Percentiles rank a stretch among this genome's conserved stretches.
These are phyloP conservation scores for Aspergillus chevalieri DNA, from an alignment of 2,329 filamentous ascomycete genomes.

Conservation along the genomic window DNA sequence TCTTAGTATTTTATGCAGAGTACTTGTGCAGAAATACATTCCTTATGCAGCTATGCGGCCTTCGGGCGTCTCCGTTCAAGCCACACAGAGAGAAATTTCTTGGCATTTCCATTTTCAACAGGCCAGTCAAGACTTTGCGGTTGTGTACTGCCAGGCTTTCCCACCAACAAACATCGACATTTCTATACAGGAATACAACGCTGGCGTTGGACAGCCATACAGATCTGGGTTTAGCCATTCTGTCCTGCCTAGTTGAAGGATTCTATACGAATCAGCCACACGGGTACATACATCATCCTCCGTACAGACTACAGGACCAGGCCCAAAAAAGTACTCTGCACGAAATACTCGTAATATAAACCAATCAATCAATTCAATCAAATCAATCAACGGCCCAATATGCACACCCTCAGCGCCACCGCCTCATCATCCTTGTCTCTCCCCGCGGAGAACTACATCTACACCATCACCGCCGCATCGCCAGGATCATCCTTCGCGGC, in stretches of 20 bases:
- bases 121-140: not conserved
- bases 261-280: too few relatives aligned
- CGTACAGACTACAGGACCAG: too few relatives aligned
- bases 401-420: slow-evolving; percentile 29
- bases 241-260: too few relatives aligned
- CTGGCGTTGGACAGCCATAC: not conserved
- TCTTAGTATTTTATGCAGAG: too few relatives aligned
- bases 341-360: not conserved
- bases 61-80: not conserved
- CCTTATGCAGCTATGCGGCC: too few relatives aligned
- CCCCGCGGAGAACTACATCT: slow-evolving; percentile 38
- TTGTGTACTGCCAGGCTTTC: not conserved
- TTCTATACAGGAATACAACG: not conserved
- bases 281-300: too few relatives aligned
- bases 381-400: slow-evolving; percentile 5
- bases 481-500: slow-evolving; percentile 30
- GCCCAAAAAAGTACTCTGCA: not conserved
- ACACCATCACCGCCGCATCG: slow-evolving; percentile 29
- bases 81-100: not conserved
- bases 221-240: not conserved
- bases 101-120: not conserved
- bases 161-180: not conserved
- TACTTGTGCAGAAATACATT: too few relatives aligned
- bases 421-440: slow-evolving; percentile 35
- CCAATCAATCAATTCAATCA: not conserved